Percentiles rank a stretch among this genome's conserved stretches.
phyloP scores from a whole-genome alignment of 768 basidiomycete genomes.

The Mycena indigotica region DNA sequence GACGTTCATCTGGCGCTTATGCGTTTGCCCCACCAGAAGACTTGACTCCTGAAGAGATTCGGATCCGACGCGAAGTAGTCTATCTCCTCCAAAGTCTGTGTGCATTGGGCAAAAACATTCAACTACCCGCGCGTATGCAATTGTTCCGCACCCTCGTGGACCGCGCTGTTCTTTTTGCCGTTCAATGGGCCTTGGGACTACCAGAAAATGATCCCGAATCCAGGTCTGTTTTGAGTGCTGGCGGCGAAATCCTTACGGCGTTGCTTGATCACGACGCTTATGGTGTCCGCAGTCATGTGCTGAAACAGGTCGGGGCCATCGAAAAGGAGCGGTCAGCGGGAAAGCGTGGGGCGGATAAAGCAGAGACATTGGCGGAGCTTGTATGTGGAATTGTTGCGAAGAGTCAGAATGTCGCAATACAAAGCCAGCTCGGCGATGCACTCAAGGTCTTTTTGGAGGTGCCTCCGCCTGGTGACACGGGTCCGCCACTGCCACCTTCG shows the following conservation, averaged over 20 bases:
- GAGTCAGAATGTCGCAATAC: slow-evolving; percentile 82
- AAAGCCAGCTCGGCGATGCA: slow-evolving; percentile 89
- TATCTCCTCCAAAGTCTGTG: slow-evolving; percentile 90
- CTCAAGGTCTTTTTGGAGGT: slow-evolving; percentile 82
- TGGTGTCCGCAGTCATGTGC: slow-evolving; percentile 80
- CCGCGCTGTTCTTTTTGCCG: slow-evolving; percentile 84
- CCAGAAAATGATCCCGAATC: slow-evolving; percentile 55
- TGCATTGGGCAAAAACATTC: slow-evolving; percentile 95
- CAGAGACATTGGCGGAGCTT: slow-evolving; percentile 74
- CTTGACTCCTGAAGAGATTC: slow-evolving; percentile 55
- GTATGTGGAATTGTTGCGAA: slow-evolving; percentile 77
- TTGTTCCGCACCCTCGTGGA: slow-evolving; percentile 89
- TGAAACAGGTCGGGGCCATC: slow-evolving; percentile 78
- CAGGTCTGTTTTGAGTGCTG: slow-evolving; percentile 72
- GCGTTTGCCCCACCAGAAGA: slow-evolving; percentile 61
- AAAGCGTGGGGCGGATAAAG: slow-evolving; percentile 60
- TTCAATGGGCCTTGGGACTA: slow-evolving; percentile 88
- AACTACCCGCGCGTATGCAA: slow-evolving; percentile 79
- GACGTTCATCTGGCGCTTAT: slow-evolving; percentile 35
- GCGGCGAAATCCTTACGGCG: slow-evolving; percentile 81
- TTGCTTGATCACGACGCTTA: slow-evolving; percentile 90
- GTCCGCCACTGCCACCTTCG: slow-evolving; percentile 36
- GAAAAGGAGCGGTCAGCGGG: slow-evolving; percentile 62
- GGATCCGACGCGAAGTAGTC: slow-evolving; percentile 74
- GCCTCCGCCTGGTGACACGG: slow-evolving; percentile 44